Percentiles rank a stretch among this genome's conserved stretches.
phyloP scores from a whole-genome alignment of 2,329 filamentous ascomycete genomes.

The Berkeleyomyces basicola region DNA sequence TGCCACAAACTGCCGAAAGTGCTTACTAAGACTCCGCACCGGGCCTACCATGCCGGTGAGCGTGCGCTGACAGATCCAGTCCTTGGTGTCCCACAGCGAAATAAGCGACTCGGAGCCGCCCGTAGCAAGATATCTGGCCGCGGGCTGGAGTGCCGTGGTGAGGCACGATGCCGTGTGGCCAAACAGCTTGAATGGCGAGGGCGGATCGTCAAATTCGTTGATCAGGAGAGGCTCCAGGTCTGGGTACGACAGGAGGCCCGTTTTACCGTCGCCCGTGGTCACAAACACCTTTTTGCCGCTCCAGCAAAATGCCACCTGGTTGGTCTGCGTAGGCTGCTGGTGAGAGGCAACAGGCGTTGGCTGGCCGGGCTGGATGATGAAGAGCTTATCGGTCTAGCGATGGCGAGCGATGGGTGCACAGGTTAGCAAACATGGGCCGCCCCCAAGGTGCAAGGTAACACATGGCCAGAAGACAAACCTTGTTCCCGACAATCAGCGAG shows the following conservation, averaged over 20 bases:
- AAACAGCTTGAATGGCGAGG: slow-evolving; percentile 42
- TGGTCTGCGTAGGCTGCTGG: slow-evolving; percentile 47
- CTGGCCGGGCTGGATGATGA: slow-evolving; percentile 43
- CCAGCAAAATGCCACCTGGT: slow-evolving; percentile 61
- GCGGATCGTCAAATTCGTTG: slow-evolving; percentile 28
- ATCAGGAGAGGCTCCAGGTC: slow-evolving; percentile 39
- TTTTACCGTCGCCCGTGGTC: slow-evolving; percentile 53
- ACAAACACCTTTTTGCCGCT: slow-evolving; percentile 53
- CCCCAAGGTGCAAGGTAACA: not conserved
- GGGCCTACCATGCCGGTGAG: slow-evolving; percentile 52
- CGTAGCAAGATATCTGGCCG: slow-evolving; percentile 54
- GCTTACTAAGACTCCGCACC: slow-evolving; percentile 49
- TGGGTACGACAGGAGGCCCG: slow-evolving; percentile 54
- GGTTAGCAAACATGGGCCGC: not conserved
- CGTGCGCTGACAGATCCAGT: slow-evolving; percentile 61
- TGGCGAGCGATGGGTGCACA: not conserved
- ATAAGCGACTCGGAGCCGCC: slow-evolving; percentile 63
- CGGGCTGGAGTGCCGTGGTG: slow-evolving; percentile 51
- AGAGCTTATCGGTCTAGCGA: slow-evolving; percentile 42
- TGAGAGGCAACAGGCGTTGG: slow-evolving; percentile 39
- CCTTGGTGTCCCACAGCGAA: slow-evolving; percentile 59
- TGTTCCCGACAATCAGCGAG: slow-evolving; percentile 55
- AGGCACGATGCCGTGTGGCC: slow-evolving; percentile 61
- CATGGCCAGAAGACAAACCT: slow-evolving; percentile 30
- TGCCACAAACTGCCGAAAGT: not conserved